Evolutionary conservation across 768 basidiomycete species (phyloP).

Genomic region (Nidularia pulvinata): DNA sequence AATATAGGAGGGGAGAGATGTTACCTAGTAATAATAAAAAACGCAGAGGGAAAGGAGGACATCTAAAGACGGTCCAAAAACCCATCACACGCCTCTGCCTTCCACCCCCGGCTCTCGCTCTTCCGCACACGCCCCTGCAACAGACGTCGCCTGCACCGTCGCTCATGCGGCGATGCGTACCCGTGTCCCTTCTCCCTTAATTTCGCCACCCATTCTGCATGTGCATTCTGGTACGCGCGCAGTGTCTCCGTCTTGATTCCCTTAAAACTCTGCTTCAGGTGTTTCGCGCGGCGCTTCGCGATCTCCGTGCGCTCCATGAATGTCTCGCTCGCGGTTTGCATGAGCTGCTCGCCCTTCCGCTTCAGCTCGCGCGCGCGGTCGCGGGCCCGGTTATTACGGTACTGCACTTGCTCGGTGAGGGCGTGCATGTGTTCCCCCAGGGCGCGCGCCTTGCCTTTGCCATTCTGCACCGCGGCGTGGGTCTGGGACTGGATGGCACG

Average conservation of each 20-base stretch:
- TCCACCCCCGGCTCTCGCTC: conserved; percentile 2
- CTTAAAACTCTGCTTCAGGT: conserved; percentile 33
- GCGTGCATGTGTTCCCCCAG: conserved; percentile 41
- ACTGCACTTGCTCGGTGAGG: conserved; percentile 39
- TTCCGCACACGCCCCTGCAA: too few relatives aligned
- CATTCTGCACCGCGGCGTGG: conserved; percentile 39
- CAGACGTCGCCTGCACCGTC: too few relatives aligned
- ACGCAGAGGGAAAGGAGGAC: background rate
- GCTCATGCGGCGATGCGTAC: background rate
- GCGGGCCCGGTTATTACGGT: conserved; percentile 51
- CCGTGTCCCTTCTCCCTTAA: conserved; percentile 10
- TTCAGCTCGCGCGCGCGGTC: conserved; percentile 51
- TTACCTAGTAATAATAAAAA: too few relatives aligned
- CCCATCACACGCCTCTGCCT: conserved; percentile 5
- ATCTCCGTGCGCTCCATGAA: conserved; percentile 36
- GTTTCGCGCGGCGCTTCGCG: conserved; percentile 41
- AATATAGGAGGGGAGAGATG: too few relatives aligned
- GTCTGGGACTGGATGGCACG: conserved; percentile 51
- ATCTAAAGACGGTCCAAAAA: background rate
- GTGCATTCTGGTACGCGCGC: conserved; percentile 26
- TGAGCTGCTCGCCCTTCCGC: conserved; percentile 43
- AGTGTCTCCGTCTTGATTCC: conserved; percentile 21
- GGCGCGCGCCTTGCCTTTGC: conserved; percentile 43
- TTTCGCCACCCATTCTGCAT: conserved; percentile 25
- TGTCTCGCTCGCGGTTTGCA: conserved; percentile 39